These are phyloP conservation scores for Jatropha podagrica DNA, from an alignment of 441 rosid species.

Conservation along the genomic window DNA sequence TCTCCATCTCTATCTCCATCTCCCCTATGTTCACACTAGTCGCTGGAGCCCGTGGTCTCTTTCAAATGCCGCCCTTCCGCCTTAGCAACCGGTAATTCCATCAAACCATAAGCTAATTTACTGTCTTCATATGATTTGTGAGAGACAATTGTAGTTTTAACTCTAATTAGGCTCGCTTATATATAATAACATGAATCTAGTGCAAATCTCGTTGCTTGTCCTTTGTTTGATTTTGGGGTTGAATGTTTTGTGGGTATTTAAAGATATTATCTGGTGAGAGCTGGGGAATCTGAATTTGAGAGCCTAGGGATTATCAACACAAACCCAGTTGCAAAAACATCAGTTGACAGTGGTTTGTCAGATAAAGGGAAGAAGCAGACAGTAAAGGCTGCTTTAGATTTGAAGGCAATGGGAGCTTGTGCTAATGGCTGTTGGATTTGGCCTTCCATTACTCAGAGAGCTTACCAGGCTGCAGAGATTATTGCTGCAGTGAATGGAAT, in stretches of 20 bases:
- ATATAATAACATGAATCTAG: too few species aligned
- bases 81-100: conserved; percentile 52
- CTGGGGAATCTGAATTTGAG: conserved; percentile 86
- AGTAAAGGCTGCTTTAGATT: conserved; percentile 57
- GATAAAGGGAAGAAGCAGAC: conserved; percentile 86
- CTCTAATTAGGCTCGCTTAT: neutral
- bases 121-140: neutral
- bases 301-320: conserved; percentile 80
- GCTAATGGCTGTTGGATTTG: conserved; percentile 86
- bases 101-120: neutral
- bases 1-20: conserved; percentile 35
- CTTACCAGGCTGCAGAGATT: conserved; percentile 93
- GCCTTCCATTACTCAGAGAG: conserved; percentile 97
- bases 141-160: neutral
- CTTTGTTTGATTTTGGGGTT: conserved; percentile 17
- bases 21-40: conserved; percentile 17
- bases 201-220: neutral
- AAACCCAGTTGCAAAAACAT: conserved; percentile 83
- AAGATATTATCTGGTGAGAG: conserved; percentile 86
- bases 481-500: conserved; percentile 73
- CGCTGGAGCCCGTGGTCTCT: conserved; percentile 56
- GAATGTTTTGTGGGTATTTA: conserved; percentile 9
- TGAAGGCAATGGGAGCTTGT: conserved; percentile 77
- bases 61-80: conserved; percentile 68
- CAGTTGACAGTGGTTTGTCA: conserved; percentile 77